Evolutionary conservation across 495 filamentous ascomycete species (phyloP).

Genomic region (Aspergillus wentii): DNA sequence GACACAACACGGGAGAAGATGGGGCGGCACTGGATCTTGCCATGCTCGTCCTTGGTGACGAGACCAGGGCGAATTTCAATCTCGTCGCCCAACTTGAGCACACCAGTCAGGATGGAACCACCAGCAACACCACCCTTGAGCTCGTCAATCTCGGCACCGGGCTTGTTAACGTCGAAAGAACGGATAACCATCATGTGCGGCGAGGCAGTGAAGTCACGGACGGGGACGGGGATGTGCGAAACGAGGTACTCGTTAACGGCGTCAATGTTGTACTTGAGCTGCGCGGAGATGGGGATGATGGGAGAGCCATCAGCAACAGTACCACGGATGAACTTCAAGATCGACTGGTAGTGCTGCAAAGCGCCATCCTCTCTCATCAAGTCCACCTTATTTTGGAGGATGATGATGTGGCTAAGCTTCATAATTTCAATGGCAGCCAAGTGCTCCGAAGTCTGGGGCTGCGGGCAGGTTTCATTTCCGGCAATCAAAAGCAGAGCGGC

Average conservation of each 20-base stretch:
- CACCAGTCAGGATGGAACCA: slow-evolving; percentile 92
- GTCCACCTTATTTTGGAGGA: slow-evolving; percentile 99
- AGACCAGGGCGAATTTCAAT: slow-evolving; percentile 98
- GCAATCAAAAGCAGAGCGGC: slow-evolving; percentile 93
- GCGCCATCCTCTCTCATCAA: slow-evolving; percentile 92
- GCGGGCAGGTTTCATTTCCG: slow-evolving; percentile 97
- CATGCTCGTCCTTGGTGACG: slow-evolving; percentile 87
- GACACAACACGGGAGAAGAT: slow-evolving; percentile 94
- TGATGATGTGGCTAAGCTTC: slow-evolving; percentile 97
- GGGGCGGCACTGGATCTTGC: slow-evolving; percentile 89
- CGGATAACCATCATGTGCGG: slow-evolving; percentile 99
- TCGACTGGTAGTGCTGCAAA: slow-evolving; percentile 88
- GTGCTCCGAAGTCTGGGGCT: slow-evolving; percentile 99
- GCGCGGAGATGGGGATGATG: slow-evolving; percentile 96
- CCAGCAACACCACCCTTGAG: slow-evolving; percentile 98
- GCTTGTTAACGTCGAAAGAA: slow-evolving; percentile 99
- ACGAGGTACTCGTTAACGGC: slow-evolving; percentile 93
- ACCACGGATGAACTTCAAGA: slow-evolving; percentile 94
- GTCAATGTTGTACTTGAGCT: slow-evolving; percentile 99
- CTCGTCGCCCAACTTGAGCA: slow-evolving; percentile 92
- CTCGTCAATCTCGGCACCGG: slow-evolving; percentile 98
- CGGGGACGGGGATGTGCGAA: slow-evolving; percentile 85
- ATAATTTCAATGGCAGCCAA: slow-evolving; percentile 98
- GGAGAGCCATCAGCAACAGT: slow-evolving; percentile 94
- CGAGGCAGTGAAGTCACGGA: slow-evolving; percentile 80